Evolutionary conservation across 2,329 filamentous ascomycete genomes (phyloP), one percentile per base, ranked within the genome.

Genomic region (Aureobasidium uvarum): DNA sequence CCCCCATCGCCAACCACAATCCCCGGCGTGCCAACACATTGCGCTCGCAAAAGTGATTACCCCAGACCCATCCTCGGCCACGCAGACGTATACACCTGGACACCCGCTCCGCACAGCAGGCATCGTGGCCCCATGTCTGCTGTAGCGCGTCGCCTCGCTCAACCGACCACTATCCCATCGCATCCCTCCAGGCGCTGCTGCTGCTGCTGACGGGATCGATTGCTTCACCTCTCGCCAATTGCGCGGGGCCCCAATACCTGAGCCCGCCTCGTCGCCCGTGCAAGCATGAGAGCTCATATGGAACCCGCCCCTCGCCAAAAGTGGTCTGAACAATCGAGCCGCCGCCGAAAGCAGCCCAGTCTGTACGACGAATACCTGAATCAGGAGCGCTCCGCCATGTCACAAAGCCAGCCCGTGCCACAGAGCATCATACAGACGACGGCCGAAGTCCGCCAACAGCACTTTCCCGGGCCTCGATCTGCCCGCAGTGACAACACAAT

Each of bases 401-500:
- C 66, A 36, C 68, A 62, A 33, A 50, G 28, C 16, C 62, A 64
- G 23, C 54, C 54, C 23, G 45, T 59, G 31, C 18, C 25, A 33
- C 58, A 51, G 11, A 63, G 43, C 45, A 58, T 58, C 23, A 58
- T 58, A 28, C 54, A 58, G 39, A 46, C 56, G 11, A 20, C 64
- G 18, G 16, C 41, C 31, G 43, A 60, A 36, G 43, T 25, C 31
- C 33, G 43, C 43, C 45, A 62, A 41, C 58, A 62, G 58, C 58
- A 62, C 31, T 51, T 50, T 33, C 45, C 58, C 13, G 23, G 28
- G 46, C 58, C 60, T 23, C 60, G 60, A 13, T 28, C 60, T n/a
- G 64, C 38, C 38, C 51, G 66, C 23, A 54, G 66, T 31, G 60
- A 55, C 33, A 67, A 66, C 68, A 84, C 83, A 52, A 84, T 88